Evolutionary conservation across 306 rosid genomes (phyloP), one percentile per base, ranked within the genome.

Genomic region (Dicorynia guianensis): DNA sequence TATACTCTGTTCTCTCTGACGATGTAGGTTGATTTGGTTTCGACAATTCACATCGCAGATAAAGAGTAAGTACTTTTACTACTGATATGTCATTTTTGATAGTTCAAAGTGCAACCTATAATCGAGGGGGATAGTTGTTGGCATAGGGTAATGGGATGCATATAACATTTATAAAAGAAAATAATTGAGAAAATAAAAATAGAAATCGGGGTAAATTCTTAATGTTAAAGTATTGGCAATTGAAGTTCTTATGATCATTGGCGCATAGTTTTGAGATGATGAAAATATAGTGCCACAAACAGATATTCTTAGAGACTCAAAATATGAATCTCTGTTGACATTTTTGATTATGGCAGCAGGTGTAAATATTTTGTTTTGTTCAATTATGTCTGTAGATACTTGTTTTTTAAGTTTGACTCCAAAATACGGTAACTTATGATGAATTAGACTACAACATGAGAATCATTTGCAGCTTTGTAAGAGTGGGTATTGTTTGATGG

Each of bases 21-120:
- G 18, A 63, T 83, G 58, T 72, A 88, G 92, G 92, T 88, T 56
- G 92, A 88, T 88, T 88, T 88, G 92, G 92, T 88, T 48, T 88
- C 92, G 4, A 88, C 92, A 12, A 85, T 88, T 85, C 92, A 88
- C 67, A 88, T 88, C 47, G 92, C 86, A 11, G 92, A 88, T 70
- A 83, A 83, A 85, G 86, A 88, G 92, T 88, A 75, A 19, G 89
- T 49, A 25, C 70, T 48, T 47, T 6, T 18, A 36, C 33, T 6
- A 18, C 19, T 9, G 4, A 20, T 20, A 17, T 20, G 63, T 73
- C 40, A 12, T 35, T 11, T 4, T 59, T 12, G 13, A 36, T 59
- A 34, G 65, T 59, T 59, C 7, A 1, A 12, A 34, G 13, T 5
- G 42, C 13, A 0, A 8, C 64, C 11, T 25, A 20, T 58, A 6